Percentiles rank a stretch among this genome's conserved stretches.
Conservation (phyloP, 1,139 yeast species). For the Nakaseomyces glabratus region DNA sequence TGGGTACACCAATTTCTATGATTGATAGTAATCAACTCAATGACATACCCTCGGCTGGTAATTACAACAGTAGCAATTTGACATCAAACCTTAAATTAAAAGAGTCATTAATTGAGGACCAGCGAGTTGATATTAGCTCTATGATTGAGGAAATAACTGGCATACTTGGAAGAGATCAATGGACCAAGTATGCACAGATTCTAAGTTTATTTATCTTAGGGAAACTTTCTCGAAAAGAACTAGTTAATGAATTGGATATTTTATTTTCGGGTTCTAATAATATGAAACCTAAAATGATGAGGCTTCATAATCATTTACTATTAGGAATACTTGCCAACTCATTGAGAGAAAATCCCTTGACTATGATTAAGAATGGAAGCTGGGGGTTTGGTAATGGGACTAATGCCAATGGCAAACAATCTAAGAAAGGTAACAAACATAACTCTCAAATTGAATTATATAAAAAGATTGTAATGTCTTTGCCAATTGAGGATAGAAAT, state of each 20-base stretch:
- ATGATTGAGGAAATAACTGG: slow-evolving; percentile 68
- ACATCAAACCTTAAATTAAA: slow-evolving; percentile 5
- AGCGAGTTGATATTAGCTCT: slow-evolving; percentile 61
- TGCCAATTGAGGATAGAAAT: slow-evolving; percentile 77
- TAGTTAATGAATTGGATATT: slow-evolving; percentile 32
- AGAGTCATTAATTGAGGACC: slow-evolving; percentile 17
- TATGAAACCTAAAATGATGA: slow-evolving; percentile 21
- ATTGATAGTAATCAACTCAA: slow-evolving; percentile 7
- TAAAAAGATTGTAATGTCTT: slow-evolving; percentile 78
- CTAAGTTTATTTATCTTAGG: slow-evolving; percentile 72
- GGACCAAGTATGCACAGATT: slow-evolving; percentile 83
- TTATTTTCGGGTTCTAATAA: slow-evolving; percentile 21
- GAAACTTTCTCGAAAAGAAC: slow-evolving; percentile 66
- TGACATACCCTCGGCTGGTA: slow-evolving; percentile 6
- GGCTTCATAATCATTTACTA: slow-evolving; percentile 71
- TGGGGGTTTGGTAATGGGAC: slow-evolving; percentile 29
- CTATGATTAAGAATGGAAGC: slow-evolving; percentile 17
- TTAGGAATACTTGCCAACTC: slow-evolving; percentile 80
- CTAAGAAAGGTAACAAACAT: slow-evolving; percentile 25
- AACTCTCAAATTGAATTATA: slow-evolving; percentile 63
- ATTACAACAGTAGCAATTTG: not conserved
- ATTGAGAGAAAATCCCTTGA: slow-evolving; percentile 40
- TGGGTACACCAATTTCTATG: slow-evolving; percentile 6
- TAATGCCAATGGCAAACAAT: slow-evolving; percentile 17
- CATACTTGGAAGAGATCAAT: slow-evolving; percentile 54